Percentiles rank a stretch among this genome's conserved stretches.
These are phyloP conservation scores for Bipolaris oryzae DNA, from an alignment of 2,329 filamentous ascomycete genomes.

Conservation along the genomic window DNA sequence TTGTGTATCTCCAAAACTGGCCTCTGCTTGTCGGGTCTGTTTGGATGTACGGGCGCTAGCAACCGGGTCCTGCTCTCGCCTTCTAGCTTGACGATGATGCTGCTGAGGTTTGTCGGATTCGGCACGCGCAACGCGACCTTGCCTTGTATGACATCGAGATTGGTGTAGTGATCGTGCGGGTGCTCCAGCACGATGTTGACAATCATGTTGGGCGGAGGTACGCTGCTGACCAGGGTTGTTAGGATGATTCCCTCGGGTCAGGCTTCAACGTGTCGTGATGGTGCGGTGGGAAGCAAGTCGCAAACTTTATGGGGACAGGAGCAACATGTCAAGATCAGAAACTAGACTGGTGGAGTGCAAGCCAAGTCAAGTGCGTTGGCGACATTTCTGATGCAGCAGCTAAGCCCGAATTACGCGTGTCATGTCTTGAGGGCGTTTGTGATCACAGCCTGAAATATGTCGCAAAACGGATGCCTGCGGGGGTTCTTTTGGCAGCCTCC, in stretches of 20 bases:
- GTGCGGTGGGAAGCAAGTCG: slow-evolving; percentile 23
- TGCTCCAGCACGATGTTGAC: slow-evolving; percentile 70
- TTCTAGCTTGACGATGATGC: slow-evolving; percentile 80
- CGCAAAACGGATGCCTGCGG: slow-evolving; percentile 28
- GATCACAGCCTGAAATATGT: slow-evolving; percentile 24
- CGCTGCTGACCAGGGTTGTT: slow-evolving; percentile 2
- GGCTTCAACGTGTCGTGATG: slow-evolving; percentile 14
- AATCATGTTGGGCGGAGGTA: slow-evolving; percentile 41
- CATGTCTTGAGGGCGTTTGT: slow-evolving; percentile 28
- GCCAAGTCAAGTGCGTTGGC: slow-evolving; percentile 15
- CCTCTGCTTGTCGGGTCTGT: slow-evolving; percentile 51
- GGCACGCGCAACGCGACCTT: slow-evolving; percentile 53
- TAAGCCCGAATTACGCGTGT: slow-evolving; percentile 44
- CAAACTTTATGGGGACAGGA: slow-evolving; percentile 19
- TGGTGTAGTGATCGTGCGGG: slow-evolving; percentile 75
- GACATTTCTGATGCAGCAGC: slow-evolving; percentile 22
- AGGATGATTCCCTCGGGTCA: slow-evolving; percentile 2
- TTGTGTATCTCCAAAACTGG: slow-evolving; percentile 60
- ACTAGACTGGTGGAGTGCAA: slow-evolving; percentile 8
- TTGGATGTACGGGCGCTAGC: slow-evolving; percentile 55
- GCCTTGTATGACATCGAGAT: slow-evolving; percentile 75
- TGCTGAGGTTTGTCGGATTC: slow-evolving; percentile 54
- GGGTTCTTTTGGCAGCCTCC: slow-evolving; percentile 7
- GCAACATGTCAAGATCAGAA: slow-evolving; percentile 34
- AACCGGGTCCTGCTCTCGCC: slow-evolving; percentile 76